Evolutionary conservation across 352 stramenopile genomes (phyloP), one percentile per base, ranked within the genome.

Genomic region (Globisporangium yorkense): DNA sequence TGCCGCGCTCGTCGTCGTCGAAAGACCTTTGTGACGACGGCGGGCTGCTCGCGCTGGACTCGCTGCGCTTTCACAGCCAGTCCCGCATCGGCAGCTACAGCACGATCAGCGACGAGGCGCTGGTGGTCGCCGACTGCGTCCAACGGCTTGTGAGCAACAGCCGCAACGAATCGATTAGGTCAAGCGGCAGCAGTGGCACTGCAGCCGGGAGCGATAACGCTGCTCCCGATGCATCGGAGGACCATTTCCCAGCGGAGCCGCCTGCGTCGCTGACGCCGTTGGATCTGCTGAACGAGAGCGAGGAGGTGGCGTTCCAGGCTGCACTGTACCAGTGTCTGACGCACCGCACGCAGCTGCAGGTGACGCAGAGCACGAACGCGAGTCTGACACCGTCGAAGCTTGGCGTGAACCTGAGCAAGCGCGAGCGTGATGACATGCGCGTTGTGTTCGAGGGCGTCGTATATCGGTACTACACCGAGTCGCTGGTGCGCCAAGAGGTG

Each of bases 51-150:
- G 48, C 48, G 7, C 47, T 75, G 31, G 68, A 66, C 46, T 39
- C 54, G 13, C 45, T 91, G 15, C 78, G 82, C 15, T 82, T 92
- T 50, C 82, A 92, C 53, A 79, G 72, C 47, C 77, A 72, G n/a
- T 81, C 80, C 1, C 77, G 80, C 6, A 84, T 89, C 49, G 80
- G 76, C 12, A 87, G 72, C 69, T 92, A 92, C 65, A 88, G 82
- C 49, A 77, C 74, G 15, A 92, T 92, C 49, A 70, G 59, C 9
- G 65, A 80, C 20, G 82, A 92, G 49, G 74, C 70, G 1, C 63
- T 75, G 0, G 63, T 75, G 1, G 62, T 88, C 18, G 59, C 72
- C 0, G 51, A 70, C 48, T 77, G 73, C 7, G 50, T 89, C 0
- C 51, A 75, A 40, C 59, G 43, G n/a, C 57, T 75, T 18, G 49